A percentile compares a stretch with the other conserved stretches of the same genome.
Conservation (phyloP, 2,329 filamentous ascomycete species). For the Claviceps pazoutovae region DNA sequence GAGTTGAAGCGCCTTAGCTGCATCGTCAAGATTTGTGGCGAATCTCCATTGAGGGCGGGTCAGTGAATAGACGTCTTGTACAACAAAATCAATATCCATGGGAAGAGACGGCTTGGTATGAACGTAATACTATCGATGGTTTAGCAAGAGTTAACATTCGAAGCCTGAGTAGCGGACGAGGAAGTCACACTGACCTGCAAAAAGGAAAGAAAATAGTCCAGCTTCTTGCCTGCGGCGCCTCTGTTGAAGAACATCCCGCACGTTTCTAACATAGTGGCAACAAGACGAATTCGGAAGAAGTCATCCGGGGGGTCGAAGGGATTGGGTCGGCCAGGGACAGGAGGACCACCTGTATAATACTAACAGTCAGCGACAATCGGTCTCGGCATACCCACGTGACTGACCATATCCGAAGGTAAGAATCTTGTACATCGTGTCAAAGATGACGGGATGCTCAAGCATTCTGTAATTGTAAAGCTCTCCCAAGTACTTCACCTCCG, state of each 20-base stretch:
- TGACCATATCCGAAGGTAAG: constrained; percentile 77
- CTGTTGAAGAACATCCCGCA: constrained; percentile 94
- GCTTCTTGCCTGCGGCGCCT: constrained; percentile 85
- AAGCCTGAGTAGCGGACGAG: not conserved
- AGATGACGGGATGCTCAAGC: constrained; percentile 88
- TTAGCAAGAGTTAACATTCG: not conserved
- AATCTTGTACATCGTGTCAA: constrained; percentile 89
- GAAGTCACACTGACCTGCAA: constrained; percentile 50
- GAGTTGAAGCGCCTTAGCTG: constrained; percentile 67
- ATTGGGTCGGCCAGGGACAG: constrained; percentile 62
- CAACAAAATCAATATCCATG: constrained; percentile 94
- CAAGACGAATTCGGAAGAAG: constrained; percentile 85
- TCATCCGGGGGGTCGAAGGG: constrained; percentile 81
- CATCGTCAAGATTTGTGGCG: constrained; percentile 67
- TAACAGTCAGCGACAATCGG: not conserved
- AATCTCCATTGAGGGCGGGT: constrained; percentile 90
- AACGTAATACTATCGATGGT: constrained; percentile 63
- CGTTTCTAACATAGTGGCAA: constrained; percentile 81
- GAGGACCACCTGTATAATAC: constrained; percentile 49
- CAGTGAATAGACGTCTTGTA: constrained; percentile 79
- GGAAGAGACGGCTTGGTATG: constrained; percentile 78
- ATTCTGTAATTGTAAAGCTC: constrained; percentile 97
- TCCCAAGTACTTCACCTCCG: constrained; percentile 90
- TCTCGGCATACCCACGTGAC: constrained; percentile 11
- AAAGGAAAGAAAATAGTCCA: constrained; percentile 94